Base-by-base conservation (phyloP, 1,284 basidiomycete species). In the Golubevia pallescens region DNA sequence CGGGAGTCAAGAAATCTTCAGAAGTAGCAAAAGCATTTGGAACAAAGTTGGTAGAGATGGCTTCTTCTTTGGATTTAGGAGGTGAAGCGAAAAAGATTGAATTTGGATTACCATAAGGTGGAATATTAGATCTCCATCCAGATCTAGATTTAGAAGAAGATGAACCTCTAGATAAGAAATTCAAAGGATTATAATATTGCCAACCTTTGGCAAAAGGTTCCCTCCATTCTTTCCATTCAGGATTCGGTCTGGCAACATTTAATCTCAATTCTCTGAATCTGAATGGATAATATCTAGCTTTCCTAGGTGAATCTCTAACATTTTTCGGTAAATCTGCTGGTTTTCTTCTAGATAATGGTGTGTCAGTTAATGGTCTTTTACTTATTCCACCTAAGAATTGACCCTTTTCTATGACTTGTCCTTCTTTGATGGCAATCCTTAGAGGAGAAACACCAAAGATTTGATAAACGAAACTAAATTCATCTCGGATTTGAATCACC, bases 381-480 rank as follows among this genome's bases (percentile, higher is more conserved):
- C 69, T 51, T 3, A 75, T 72, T 28, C 67, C 65, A 1, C 75
- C 79, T 1, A 81, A 53, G 7, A 78, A 70, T 2, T 73, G 61
- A 13, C 79, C 79, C 1, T 64, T 65, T 8, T 67, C 32, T n/a
- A 80, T 73, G 4, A 57, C 59, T 8, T 78, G 71, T 24, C 75
- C 77, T 14, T 69, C 71, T 1, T 21, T 19, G 0, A 72, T 58
- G 2, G 16, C 48, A 19, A 75, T 61, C 0, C 62, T 70, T 1
- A 57, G 21, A 1, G 57, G 57, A 13, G 74, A 73, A 1, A 81
- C 51, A 8, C 79, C 75, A 55, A 76, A 73, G 52, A 80, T 66
- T 62, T 80, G 77, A 51, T 74, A 75, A 0, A 81, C 77, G 57
- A 79, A 72, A 5, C 71, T 72, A 74, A 74, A 78, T 21, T 71